A percentile compares a stretch with the other conserved stretches of the same genome.
Evolutionary conservation across 306 rosid genomes (phyloP).

Genomic region (Cucurbita pepo): DNA sequence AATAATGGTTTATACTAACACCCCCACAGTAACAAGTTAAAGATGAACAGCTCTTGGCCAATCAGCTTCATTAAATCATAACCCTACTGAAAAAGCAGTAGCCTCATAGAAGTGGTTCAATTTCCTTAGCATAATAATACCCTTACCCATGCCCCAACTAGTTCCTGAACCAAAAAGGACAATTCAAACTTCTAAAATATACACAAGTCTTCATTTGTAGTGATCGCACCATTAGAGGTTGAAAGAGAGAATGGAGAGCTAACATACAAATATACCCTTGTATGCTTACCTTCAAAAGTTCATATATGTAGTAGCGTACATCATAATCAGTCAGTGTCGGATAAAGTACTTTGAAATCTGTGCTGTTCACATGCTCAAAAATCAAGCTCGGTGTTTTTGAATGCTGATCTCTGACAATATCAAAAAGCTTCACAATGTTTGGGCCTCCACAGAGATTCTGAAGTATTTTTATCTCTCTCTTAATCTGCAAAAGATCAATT

Average conservation of each 20-base stretch:
- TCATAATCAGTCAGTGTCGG: conserved; percentile 30
- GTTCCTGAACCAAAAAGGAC: background rate
- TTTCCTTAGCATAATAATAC: background rate
- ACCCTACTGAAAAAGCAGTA: background rate
- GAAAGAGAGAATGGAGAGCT: background rate
- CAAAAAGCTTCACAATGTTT: conserved; percentile 26
- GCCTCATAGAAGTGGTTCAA: background rate
- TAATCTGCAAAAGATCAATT: conserved; percentile 13
- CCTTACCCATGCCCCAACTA: background rate
- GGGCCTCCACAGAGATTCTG: conserved; percentile 35
- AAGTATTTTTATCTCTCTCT: conserved; percentile 30
- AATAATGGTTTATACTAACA: background rate
- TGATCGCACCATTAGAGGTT: background rate
- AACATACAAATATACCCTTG: background rate
- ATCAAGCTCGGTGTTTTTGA: conserved; percentile 33
- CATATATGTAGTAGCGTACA: conserved; percentile 32
- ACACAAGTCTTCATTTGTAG: background rate
- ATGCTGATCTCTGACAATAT: conserved; percentile 28
- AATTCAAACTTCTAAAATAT: background rate
- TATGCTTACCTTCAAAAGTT: conserved; percentile 24
- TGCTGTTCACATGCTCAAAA: conserved; percentile 28
- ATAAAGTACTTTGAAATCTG: conserved; percentile 27
- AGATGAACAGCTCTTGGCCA: background rate
- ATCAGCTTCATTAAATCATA: background rate
- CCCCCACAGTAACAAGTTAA: background rate